Percentiles rank a stretch among this genome's conserved stretches.
Conservation (phyloP, 371 early-diverging fungal genomes). For the Mortierella polycephala region DNA sequence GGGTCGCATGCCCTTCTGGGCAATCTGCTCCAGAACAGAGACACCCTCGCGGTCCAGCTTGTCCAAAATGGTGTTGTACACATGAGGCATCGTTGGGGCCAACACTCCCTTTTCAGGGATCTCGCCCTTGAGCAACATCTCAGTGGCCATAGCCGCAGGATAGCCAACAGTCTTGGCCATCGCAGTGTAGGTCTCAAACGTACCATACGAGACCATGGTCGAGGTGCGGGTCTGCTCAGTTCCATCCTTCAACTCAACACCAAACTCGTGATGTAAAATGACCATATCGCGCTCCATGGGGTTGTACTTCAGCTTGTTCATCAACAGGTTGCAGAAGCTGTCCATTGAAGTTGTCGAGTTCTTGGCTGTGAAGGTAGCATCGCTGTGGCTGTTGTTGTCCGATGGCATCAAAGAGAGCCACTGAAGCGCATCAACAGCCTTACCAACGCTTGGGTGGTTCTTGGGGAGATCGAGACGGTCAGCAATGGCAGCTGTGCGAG, state of each 20-base stretch:
- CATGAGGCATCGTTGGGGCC: conserved; percentile 79
- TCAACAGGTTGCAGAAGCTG: conserved; percentile 78
- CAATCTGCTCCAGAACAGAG: conserved; percentile 72
- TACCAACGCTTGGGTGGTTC: conserved; percentile 57
- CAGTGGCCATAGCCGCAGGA: conserved; percentile 90
- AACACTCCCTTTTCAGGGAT: conserved; percentile 76
- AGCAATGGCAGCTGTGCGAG: conserved; percentile 54
- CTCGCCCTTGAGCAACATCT: conserved; percentile 78
- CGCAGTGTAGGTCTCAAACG: conserved; percentile 78
- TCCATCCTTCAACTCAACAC: conserved; percentile 67
- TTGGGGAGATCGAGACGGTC: conserved; percentile 60
- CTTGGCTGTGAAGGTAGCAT: conserved; percentile 33
- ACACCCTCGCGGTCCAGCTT: conserved; percentile 80
- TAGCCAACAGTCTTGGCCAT: conserved; percentile 94
- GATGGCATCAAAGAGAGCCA: conserved; percentile 49
- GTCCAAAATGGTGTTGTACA: conserved; percentile 81
- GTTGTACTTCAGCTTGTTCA: conserved; percentile 75
- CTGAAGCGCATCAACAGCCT: conserved; percentile 56
- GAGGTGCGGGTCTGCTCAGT: conserved; percentile 74
- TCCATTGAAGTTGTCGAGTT: conserved; percentile 67
- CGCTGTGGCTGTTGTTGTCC: conserved; percentile 4
- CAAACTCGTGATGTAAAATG: conserved; percentile 89
- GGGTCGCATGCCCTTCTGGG: conserved; percentile 53
- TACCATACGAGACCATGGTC: conserved; percentile 82
- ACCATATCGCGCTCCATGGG: conserved; percentile 88